phyloP scores from a whole-genome alignment of 164 flowering plant species.

The Berberis thunbergii region DNA sequence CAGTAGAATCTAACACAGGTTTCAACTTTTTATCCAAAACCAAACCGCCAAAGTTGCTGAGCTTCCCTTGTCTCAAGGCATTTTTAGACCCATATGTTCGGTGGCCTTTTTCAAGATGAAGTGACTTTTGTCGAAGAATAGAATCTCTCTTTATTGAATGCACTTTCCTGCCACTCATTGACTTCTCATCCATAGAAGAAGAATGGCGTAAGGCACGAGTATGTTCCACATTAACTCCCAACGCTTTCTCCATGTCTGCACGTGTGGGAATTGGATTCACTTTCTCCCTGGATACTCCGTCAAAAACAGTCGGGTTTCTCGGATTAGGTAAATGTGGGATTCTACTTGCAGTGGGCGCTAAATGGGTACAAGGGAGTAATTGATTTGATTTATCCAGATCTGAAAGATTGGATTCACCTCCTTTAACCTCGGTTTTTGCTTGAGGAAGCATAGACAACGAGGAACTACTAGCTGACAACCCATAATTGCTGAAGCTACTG shows the following conservation, averaged over 20 bases:
- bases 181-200: conserved; percentile 6
- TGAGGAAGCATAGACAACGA: conserved; percentile 28
- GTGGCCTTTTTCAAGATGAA: conserved; percentile 61
- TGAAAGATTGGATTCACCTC: conserved; percentile 29
- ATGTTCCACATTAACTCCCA: conserved; percentile 21
- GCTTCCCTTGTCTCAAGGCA: conserved; percentile 45
- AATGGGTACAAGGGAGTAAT: background rate
- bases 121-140: conserved; percentile 54
- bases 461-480: conserved; percentile 27
- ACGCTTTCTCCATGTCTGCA: conserved; percentile 30
- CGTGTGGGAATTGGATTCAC: conserved; percentile 23
- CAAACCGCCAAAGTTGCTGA: conserved; percentile 45
- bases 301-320: conserved; percentile 25
- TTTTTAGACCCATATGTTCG: conserved; percentile 25
- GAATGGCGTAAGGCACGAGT: conserved; percentile 20
- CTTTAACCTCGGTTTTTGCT: conserved; percentile 28
- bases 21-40: conserved; percentile 74
- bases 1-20: conserved; percentile 43
- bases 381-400: conserved; percentile 7
- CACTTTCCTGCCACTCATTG: conserved; percentile 33
- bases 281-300: conserved; percentile 30
- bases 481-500: conserved; percentile 14
- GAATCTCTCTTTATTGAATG: conserved; percentile 58
- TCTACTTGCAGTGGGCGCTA: conserved; percentile 23
- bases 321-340: conserved; percentile 29